phyloP scores from a whole-genome alignment of 805 yeast genomes.

The Pichia manshurica region DNA sequence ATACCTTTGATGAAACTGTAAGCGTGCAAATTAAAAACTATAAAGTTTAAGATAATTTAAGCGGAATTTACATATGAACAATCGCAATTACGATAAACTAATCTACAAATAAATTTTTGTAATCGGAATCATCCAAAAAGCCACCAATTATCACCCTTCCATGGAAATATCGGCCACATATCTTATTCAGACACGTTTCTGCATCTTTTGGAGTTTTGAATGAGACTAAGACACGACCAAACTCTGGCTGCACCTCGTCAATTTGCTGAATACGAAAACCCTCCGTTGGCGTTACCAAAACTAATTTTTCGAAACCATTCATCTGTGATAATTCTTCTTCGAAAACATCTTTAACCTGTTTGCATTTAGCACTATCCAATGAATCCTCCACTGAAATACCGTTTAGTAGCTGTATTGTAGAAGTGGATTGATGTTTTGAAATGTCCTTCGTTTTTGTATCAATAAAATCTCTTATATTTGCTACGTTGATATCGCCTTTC shows the following conservation, averaged over 20 bases:
- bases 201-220: constrained; percentile 51
- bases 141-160: constrained; percentile 66
- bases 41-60: background rate
- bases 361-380: constrained; percentile 41
- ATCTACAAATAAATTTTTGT: constrained; percentile 27
- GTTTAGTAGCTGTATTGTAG: constrained; percentile 62
- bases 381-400: constrained; percentile 61
- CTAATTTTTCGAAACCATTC: constrained; percentile 49
- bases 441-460: constrained; percentile 12
- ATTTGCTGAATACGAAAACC: constrained; percentile 29
- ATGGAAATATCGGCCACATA: constrained; percentile 63
- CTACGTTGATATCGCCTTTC: constrained; percentile 18
- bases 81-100: background rate
- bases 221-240: constrained; percentile 69
- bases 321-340: constrained; percentile 34
- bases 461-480: constrained; percentile 17
- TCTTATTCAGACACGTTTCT: constrained; percentile 42
- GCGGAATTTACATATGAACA: background rate
- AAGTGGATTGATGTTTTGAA: constrained; percentile 27
- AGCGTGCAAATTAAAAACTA: constrained; percentile 24
- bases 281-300: constrained; percentile 52
- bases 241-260: constrained; percentile 47
- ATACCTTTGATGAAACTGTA: constrained; percentile 47
- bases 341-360: constrained; percentile 50
- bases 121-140: constrained; percentile 56